A percentile compares a stretch with the other conserved stretches of the same genome.
These are phyloP conservation scores for Narthecium ossifragum DNA, from an alignment of 106 monocot species.

Conservation along the genomic window DNA sequence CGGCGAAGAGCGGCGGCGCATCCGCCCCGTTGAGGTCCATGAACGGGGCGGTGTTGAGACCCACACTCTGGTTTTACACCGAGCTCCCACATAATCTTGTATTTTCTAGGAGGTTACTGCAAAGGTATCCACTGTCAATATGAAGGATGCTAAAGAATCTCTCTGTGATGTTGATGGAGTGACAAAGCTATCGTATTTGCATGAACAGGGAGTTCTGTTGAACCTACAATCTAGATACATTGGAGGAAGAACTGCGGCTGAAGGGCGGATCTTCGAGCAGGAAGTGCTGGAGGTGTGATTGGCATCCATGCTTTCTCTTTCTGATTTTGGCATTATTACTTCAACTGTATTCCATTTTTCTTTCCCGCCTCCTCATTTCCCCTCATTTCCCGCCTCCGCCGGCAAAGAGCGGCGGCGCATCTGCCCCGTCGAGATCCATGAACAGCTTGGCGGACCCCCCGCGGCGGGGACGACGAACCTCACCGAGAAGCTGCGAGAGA, in stretches of 20 bases:
- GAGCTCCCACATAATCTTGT: background rate
- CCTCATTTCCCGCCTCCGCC: no score
- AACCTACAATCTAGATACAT: slow-evolving; percentile 56
- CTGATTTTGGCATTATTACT: no score
- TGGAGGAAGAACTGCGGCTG: slow-evolving; percentile 24
- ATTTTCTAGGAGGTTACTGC: slow-evolving; percentile 24
- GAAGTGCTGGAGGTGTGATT: slow-evolving; percentile 28
- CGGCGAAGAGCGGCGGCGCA: no score
- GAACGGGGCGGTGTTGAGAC: background rate
- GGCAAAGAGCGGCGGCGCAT: no score
- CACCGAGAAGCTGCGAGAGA: no score
- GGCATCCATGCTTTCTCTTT: background rate
- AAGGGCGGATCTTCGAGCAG: slow-evolving; percentile 26
- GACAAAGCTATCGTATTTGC: slow-evolving; percentile 59
- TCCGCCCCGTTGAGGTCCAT: no score
- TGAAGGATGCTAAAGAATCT: slow-evolving; percentile 47
- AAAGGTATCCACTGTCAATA: slow-evolving; percentile 24
- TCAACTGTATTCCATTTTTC: no score
- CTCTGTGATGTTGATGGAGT: slow-evolving; percentile 64
- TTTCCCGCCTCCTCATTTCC: no score
- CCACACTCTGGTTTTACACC: background rate
- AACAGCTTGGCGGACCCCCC: no score
- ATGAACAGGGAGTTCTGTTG: slow-evolving; percentile 60
- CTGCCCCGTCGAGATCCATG: no score
- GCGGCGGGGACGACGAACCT: no score